Evolutionary conservation across 208 protist species (phyloP), one percentile per base, ranked within the genome.

Genomic region (Crithidia mellificae): DNA sequence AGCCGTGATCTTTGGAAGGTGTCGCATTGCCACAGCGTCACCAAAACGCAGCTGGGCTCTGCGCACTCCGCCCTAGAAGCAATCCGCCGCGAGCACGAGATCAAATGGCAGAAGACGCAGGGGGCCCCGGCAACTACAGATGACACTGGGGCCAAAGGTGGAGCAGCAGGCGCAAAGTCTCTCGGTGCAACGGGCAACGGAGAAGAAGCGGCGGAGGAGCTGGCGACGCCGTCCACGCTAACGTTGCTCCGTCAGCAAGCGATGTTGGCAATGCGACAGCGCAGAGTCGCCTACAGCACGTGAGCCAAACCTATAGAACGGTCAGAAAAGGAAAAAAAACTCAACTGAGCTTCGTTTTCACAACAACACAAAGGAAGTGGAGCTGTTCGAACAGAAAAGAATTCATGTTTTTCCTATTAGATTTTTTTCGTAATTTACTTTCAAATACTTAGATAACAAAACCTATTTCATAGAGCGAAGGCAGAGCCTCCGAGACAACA

Each of bases 211-310:
- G 43, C n/a, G n/a, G 24, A 6, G 24, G 43, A 46, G n/a, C 24
- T 41, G 43, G 8, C 32, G 3, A 24, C 24, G 0, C 30, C 22
- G 19, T 57, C 69, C 1, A 30, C 62, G 27, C 27, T 75, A 41
- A 25, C 63, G n/a, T 17, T 75, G 43, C 62, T 75, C 4, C 69
- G 61, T 14, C 62, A 58, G 39, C 34, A 55, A 22, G 69, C 69
- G 47, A 46, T 75, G 49, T 25, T 43, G 7, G 32, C 44, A 1
- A 58, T 75, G n/a, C 44, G 55, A 14, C 69, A 52, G 8, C 59
- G 39, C 1, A 32, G 53, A 15, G 41, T 75, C 14, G 32, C 47
- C 11, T 75, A 69, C 19, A 44, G 20, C 17, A 30, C 17, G 29
- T 68, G 25, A 38, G 6, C 6, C 14, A 38, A 38, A 11, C 34